phyloP scores from a whole-genome alignment of 768 basidiomycete species.

The Symmetrospora coprosmae region DNA sequence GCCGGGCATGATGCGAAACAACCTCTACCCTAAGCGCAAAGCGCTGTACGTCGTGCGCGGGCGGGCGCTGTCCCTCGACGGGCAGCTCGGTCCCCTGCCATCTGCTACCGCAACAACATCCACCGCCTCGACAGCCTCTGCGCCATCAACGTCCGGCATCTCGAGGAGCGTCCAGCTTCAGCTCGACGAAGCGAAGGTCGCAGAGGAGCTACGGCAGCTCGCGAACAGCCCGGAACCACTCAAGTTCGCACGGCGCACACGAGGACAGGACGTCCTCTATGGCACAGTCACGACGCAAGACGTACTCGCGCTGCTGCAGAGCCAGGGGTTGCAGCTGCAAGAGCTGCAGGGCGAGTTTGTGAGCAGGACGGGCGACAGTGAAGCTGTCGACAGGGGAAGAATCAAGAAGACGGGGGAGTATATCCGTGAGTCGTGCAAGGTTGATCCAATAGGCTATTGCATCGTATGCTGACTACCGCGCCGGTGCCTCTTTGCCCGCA shows the following conservation, averaged over 20 bases:
- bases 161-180: not conserved
- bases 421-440: constrained; percentile 8
- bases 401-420: constrained; percentile 18
- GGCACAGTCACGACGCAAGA: constrained; percentile 10
- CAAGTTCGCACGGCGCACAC: not conserved
- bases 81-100: not conserved
- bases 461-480: no score
- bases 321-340: not conserved
- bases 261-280: constrained; percentile 1
- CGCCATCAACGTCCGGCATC: not conserved
- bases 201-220: not conserved
- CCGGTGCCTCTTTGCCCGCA: no score
- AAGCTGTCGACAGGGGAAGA: constrained; percentile 3
- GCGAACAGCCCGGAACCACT: not conserved
- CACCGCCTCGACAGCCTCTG: not conserved
- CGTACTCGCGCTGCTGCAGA: not conserved
- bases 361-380: not conserved
- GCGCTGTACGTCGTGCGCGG: constrained; percentile 18
- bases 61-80: constrained; percentile 1
- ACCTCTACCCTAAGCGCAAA: constrained; percentile 5
- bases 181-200: not conserved
- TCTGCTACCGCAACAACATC: not conserved
- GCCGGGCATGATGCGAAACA: constrained; percentile 13
- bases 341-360: constrained; percentile 7
- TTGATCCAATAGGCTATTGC: no score